Conservation (phyloP, 768 basidiomycete species). For the Multifurca ochricompacta region DNA sequence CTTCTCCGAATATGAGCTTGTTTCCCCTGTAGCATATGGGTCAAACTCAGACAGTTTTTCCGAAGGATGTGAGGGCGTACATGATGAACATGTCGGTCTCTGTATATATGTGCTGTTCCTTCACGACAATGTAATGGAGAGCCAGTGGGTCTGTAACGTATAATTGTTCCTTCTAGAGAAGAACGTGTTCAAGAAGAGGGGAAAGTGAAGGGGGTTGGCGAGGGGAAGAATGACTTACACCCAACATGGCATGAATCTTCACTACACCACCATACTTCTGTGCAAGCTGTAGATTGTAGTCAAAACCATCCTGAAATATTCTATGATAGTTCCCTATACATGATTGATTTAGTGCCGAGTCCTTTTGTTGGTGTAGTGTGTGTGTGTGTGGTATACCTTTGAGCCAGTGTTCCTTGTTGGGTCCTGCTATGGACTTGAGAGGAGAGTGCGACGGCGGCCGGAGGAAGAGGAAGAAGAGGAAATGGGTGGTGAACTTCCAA, state of each 20-base stretch:
- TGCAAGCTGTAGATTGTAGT: constrained; percentile 28
- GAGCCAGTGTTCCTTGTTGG: constrained; percentile 31
- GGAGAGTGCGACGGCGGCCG: constrained; percentile 10
- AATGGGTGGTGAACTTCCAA: constrained; percentile 19
- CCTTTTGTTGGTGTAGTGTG: no score
- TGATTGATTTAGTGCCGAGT: no score
- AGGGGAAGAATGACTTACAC: constrained; percentile 25
- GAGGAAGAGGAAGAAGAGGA: no score
- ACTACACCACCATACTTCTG: constrained; percentile 30
- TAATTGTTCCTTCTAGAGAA: no score
- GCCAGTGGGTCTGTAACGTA: no score
- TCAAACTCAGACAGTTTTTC: constrained; percentile 32
- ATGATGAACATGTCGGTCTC: constrained; percentile 13
- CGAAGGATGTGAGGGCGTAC: no score
- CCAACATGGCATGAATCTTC: constrained; percentile 31
- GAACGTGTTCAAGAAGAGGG: constrained; percentile 14
- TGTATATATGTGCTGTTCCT: constrained; percentile 15
- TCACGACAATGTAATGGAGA: no score
- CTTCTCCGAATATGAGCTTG: no score
- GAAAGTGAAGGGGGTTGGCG: background rate
- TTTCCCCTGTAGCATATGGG: no score
- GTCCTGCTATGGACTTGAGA: constrained; percentile 26
- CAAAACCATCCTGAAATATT: constrained; percentile 29
- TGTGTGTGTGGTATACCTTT: constrained; percentile 22
- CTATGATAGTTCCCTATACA: constrained; percentile 29